Conservation (phyloP, 2,329 filamentous ascomycete genomes). For the Cordyceps fumosorosea region DNA sequence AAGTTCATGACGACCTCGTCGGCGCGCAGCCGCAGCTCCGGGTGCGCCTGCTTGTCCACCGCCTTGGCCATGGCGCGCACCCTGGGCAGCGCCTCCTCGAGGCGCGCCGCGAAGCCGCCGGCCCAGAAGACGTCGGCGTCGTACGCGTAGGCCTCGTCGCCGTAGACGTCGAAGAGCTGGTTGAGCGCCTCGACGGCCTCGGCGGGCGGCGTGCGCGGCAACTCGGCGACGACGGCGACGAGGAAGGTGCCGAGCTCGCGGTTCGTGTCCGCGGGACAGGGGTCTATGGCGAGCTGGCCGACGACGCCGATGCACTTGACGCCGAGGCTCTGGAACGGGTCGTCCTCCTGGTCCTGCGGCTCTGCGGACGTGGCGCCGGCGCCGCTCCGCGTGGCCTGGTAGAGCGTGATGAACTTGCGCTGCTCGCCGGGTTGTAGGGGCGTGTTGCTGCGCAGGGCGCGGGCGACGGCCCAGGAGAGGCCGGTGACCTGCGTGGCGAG, state of each 20-base stretch:
- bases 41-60: slow-evolving; percentile 52
- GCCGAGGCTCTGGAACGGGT: slow-evolving; percentile 55
- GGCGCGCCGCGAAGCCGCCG: slow-evolving; percentile 50
- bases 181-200: slow-evolving; percentile 59
- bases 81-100: slow-evolving; percentile 49
- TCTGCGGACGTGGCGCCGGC: slow-evolving; percentile 15
- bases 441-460: slow-evolving; percentile 41
- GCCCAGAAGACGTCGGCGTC: slow-evolving; percentile 60
- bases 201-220: slow-evolving; percentile 48
- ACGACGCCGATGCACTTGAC: slow-evolving; percentile 63
- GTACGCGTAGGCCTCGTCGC: slow-evolving; percentile 50
- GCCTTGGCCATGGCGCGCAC: slow-evolving; percentile 50
- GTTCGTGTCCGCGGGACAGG: slow-evolving; percentile 48
- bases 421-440: slow-evolving; percentile 49
- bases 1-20: slow-evolving; percentile 59
- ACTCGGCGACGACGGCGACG: slow-evolving; percentile 44
- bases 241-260: slow-evolving; percentile 59
- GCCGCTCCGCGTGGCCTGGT: slow-evolving; percentile 47
- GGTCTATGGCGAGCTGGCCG: slow-evolving; percentile 53
- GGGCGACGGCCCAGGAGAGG: slow-evolving; percentile 59
- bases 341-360: slow-evolving; percentile 25
- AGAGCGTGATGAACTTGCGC: slow-evolving; percentile 58
- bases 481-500: slow-evolving; percentile 59
- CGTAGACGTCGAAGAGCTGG: slow-evolving; percentile 62
- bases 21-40: slow-evolving; percentile 51